Percentiles rank a stretch among this genome's conserved stretches.
Evolutionary conservation across 2,329 filamentous ascomycete species (phyloP).

Genomic region (Colletotrichum cuscutae): DNA sequence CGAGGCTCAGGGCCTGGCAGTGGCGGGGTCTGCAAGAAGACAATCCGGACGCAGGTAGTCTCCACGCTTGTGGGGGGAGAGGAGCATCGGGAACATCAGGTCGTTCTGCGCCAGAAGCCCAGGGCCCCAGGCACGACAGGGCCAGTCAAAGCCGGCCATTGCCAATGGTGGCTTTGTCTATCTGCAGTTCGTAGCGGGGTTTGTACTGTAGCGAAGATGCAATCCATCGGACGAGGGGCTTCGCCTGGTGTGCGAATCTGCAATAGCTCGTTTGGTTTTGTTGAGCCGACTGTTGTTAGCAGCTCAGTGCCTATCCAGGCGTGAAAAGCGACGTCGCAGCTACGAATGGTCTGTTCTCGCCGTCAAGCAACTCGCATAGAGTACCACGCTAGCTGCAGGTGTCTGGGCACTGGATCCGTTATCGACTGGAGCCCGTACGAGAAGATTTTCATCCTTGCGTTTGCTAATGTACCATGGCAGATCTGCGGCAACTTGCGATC

Average conservation of each 20-base stretch:
- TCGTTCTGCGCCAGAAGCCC: not conserved
- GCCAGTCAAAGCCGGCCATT: constrained; percentile 5
- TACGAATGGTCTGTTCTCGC: not conserved
- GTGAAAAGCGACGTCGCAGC: constrained; percentile 7
- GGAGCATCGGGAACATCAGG: constrained; percentile 26
- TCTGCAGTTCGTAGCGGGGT: constrained; percentile 23
- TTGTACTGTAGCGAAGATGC: not conserved
- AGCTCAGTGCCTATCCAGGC: constrained; percentile 3
- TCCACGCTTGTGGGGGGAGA: constrained; percentile 28
- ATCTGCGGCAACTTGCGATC: constrained; percentile 35
- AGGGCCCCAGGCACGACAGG: not conserved
- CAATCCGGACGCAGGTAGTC: constrained; percentile 34
- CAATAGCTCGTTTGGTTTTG: constrained; percentile 6
- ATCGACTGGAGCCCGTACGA: constrained; percentile 30
- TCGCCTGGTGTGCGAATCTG: constrained; percentile 1
- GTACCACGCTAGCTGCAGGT: constrained; percentile 12
- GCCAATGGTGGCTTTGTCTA: constrained; percentile 26
- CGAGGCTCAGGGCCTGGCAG: constrained; percentile 19
- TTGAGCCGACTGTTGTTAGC: constrained; percentile 22
- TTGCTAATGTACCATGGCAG: constrained; percentile 31
- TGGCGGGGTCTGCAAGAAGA: constrained; percentile 33
- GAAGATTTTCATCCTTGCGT: constrained; percentile 35
- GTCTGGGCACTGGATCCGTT: constrained; percentile 17
- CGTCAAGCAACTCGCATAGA: constrained; percentile 6
- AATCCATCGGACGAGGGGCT: constrained; percentile 3